Conservation (phyloP, 2,329 filamentous ascomycete genomes). For the Aspergillus fumigatiaffinis region DNA sequence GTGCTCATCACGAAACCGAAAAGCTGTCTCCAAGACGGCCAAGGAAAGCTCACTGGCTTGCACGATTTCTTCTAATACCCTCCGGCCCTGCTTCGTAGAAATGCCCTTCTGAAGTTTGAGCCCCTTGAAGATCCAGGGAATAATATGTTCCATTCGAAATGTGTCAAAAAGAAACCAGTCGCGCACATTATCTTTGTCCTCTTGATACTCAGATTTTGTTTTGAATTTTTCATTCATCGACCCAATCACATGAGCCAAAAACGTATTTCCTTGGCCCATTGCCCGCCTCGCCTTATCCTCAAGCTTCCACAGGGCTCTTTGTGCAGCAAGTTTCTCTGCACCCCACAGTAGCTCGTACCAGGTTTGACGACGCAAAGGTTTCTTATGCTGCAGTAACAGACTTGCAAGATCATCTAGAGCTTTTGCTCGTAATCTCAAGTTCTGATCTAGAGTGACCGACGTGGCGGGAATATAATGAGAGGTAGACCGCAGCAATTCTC, state of each 20-base stretch:
- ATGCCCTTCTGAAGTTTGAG: conserved; percentile 69
- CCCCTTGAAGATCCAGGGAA: conserved; percentile 74
- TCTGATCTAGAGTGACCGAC: conserved; percentile 73
- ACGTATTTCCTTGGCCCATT: conserved; percentile 59
- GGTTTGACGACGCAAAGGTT: conserved; percentile 61
- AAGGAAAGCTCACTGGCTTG: conserved; percentile 76
- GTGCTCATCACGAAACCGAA: conserved; percentile 68
- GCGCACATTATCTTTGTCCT: conserved; percentile 75
- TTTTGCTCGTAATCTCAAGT: conserved; percentile 67
- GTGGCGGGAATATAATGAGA: conserved; percentile 70
- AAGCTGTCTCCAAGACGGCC: conserved; percentile 59
- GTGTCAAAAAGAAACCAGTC: conserved; percentile 82
- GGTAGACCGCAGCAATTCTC: conserved; percentile 74
- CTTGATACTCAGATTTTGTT: conserved; percentile 60
- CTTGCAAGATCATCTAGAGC: conserved; percentile 72
- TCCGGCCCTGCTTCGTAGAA: conserved; percentile 49
- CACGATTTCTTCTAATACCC: conserved; percentile 45
- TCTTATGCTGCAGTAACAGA: conserved; percentile 62
- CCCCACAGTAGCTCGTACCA: conserved; percentile 82
- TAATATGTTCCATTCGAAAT: conserved; percentile 66
- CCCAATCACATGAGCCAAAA: conserved; percentile 70
- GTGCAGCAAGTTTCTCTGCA: conserved; percentile 84
- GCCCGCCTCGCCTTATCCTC: conserved; percentile 67
- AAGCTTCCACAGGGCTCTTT: conserved; percentile 71
- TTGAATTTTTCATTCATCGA: conserved; percentile 75